phyloP scores from a whole-genome alignment of 2,329 filamentous ascomycete genomes.

The Phialophora verrucosa region DNA sequence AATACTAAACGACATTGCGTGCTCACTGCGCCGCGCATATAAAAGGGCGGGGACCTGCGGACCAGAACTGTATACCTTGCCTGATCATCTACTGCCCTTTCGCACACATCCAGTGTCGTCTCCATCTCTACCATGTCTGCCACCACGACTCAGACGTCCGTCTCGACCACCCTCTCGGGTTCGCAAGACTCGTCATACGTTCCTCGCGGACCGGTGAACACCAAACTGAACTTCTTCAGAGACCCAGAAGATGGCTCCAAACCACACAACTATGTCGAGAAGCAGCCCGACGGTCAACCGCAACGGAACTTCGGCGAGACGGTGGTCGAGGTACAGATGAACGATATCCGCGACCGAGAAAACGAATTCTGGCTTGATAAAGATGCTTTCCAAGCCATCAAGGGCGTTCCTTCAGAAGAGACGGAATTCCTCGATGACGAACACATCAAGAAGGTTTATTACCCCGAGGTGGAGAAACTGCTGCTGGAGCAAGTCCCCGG shows the following conservation, averaged over 20 bases:
- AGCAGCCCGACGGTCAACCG: slow-evolving; percentile 64
- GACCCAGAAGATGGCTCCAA: slow-evolving; percentile 64
- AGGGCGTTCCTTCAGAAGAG: slow-evolving; percentile 62
- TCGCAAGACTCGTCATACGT: slow-evolving; percentile 46
- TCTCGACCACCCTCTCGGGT: slow-evolving; percentile 41
- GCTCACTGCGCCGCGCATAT: slow-evolving; percentile 23
- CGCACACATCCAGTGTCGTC: not conserved
- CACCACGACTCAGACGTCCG: slow-evolving; percentile 40
- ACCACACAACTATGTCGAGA: slow-evolving; percentile 72
- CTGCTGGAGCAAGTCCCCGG: slow-evolving; percentile 72
- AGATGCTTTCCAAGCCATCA: slow-evolving; percentile 74
- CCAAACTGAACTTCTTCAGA: slow-evolving; percentile 69
- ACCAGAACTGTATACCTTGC: not conserved
- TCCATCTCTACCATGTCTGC: slow-evolving; percentile 36
- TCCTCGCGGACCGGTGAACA: slow-evolving; percentile 66
- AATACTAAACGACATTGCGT: slow-evolving; percentile 32
- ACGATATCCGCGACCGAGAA: slow-evolving; percentile 76
- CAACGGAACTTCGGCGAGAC: slow-evolving; percentile 68
- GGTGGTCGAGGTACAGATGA: slow-evolving; percentile 62
- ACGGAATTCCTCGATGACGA: slow-evolving; percentile 70
- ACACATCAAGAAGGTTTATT: slow-evolving; percentile 74
- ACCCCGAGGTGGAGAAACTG: slow-evolving; percentile 79
- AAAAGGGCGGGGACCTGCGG: slow-evolving; percentile 1
- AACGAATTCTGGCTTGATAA: slow-evolving; percentile 69
- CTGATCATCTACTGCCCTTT: not conserved